These are phyloP conservation scores for Diaporthe vexans DNA, from an alignment of 2,329 filamentous ascomycete species.

Conservation along the genomic window DNA sequence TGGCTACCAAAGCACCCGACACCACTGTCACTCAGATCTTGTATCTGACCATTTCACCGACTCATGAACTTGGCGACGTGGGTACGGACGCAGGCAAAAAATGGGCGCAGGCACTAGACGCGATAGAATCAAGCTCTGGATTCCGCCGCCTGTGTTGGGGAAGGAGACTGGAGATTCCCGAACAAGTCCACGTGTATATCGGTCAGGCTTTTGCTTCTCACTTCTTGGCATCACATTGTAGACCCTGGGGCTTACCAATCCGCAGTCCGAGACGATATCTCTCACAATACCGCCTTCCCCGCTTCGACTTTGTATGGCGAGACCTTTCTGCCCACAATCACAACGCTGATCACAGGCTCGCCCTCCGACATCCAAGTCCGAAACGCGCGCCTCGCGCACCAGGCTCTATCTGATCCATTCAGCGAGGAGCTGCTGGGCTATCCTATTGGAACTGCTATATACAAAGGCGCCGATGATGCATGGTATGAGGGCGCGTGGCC, in stretches of 20 bases:
- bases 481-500: conserved; percentile 46
- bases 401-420: conserved; percentile 45
- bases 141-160: conserved; percentile 51
- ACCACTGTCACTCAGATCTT: conserved; percentile 42
- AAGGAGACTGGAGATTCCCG: conserved; percentile 48
- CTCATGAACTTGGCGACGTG: conserved; percentile 29
- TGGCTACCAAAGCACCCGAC: neutral
- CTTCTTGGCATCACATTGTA: neutral
- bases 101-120: conserved; percentile 39
- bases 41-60: conserved; percentile 41
- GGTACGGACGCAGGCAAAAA: conserved; percentile 27
- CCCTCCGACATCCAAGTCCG: conserved; percentile 40
- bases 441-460: conserved; percentile 51
- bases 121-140: conserved; percentile 40
- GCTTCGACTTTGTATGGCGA: neutral
- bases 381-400: conserved; percentile 47
- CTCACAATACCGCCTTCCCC: conserved; percentile 1
- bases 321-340: conserved; percentile 15
- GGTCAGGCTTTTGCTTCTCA: neutral
- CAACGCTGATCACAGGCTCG: neutral
- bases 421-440: conserved; percentile 44
- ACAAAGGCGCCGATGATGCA: conserved; percentile 44
- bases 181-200: conserved; percentile 47
- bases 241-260: neutral
- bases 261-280: conserved; percentile 2